Evolutionary conservation across 2,329 filamentous ascomycete species (phyloP).

Genomic region (Claviceps cyperi): DNA sequence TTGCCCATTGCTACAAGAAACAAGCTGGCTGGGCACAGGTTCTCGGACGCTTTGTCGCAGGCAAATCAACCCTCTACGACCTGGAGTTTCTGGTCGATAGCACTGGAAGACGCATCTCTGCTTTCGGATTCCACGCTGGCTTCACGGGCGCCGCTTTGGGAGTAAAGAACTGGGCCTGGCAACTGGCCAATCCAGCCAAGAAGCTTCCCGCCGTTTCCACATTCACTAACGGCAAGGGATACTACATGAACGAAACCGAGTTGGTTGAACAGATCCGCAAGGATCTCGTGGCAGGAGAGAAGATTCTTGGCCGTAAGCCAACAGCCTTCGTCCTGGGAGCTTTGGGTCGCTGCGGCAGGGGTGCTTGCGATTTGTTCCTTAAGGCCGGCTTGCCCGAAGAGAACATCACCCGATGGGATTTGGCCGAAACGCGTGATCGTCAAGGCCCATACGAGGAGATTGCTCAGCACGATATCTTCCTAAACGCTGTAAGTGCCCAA

Average conservation of each 20-base stretch:
- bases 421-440: slow-evolving; percentile 53
- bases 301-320: slow-evolving; percentile 52
- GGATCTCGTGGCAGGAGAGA: slow-evolving; percentile 52
- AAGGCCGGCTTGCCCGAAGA: slow-evolving; percentile 43
- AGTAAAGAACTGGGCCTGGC: slow-evolving; percentile 59
- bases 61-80: slow-evolving; percentile 49
- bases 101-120: slow-evolving; percentile 54
- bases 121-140: slow-evolving; percentile 62
- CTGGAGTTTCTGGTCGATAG: slow-evolving; percentile 75
- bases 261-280: slow-evolving; percentile 29
- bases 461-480: slow-evolving; percentile 43
- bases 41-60: slow-evolving; percentile 63
- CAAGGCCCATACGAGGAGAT: slow-evolving; percentile 72
- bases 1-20: slow-evolving; percentile 51
- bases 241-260: slow-evolving; percentile 1
- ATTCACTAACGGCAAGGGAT: slow-evolving; percentile 1
- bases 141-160: slow-evolving; percentile 63
- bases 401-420: slow-evolving; percentile 48
- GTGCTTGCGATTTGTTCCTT: slow-evolving; percentile 67
- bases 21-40: slow-evolving; percentile 69
- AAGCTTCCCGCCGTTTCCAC: slow-evolving; percentile 2
- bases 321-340: slow-evolving; percentile 69
- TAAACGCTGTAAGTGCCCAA: slow-evolving; percentile 33
- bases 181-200: slow-evolving; percentile 10
- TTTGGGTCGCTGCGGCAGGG: slow-evolving; percentile 69